A percentile compares a stretch with the other conserved stretches of the same genome.
Conservation (phyloP, 768 basidiomycete species). For the Trametes punicea region DNA sequence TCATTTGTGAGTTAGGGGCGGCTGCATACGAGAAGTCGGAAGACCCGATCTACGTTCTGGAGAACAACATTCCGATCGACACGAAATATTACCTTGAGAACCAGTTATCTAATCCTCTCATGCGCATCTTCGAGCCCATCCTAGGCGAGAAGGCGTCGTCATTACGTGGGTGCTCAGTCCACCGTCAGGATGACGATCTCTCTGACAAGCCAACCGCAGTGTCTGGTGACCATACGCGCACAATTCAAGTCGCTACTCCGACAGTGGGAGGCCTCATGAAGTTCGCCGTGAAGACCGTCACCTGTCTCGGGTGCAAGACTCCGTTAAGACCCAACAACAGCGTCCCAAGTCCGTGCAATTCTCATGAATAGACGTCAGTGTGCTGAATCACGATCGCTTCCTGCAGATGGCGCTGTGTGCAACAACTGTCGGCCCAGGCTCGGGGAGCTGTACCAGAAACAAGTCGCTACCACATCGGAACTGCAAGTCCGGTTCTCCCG, state of each 20-base stretch:
- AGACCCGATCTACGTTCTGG: slow-evolving; percentile 94
- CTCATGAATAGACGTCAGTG: background rate
- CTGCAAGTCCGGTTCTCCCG: slow-evolving; percentile 90
- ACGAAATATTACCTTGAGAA: slow-evolving; percentile 98
- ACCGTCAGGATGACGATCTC: background rate
- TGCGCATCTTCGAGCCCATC: slow-evolving; percentile 98
- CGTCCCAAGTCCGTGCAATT: slow-evolving; percentile 48
- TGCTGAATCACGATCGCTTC: background rate
- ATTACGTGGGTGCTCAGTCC: slow-evolving; percentile 51
- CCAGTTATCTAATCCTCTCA: slow-evolving; percentile 92
- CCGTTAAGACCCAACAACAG: slow-evolving; percentile 77
- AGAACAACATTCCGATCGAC: slow-evolving; percentile 97
- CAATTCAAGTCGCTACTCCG: slow-evolving; percentile 95
- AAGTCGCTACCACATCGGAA: slow-evolving; percentile 64
- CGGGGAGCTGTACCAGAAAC: slow-evolving; percentile 91
- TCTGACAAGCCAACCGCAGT: slow-evolving; percentile 44
- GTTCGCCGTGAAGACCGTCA: slow-evolving; percentile 94
- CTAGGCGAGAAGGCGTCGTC: slow-evolving; percentile 87
- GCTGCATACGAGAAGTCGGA: slow-evolving; percentile 99
- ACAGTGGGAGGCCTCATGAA: slow-evolving; percentile 98
- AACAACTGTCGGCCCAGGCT: slow-evolving; percentile 86
- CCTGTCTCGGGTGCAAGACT: slow-evolving; percentile 95
- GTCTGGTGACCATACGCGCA: slow-evolving; percentile 92
- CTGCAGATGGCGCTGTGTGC: slow-evolving; percentile 85
- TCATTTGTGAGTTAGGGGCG: slow-evolving; percentile 52